Evolutionary conservation across 108 stramenopile species (phyloP), one percentile per base, ranked within the genome.

Genomic region (Bacterosira constricta): DNA sequence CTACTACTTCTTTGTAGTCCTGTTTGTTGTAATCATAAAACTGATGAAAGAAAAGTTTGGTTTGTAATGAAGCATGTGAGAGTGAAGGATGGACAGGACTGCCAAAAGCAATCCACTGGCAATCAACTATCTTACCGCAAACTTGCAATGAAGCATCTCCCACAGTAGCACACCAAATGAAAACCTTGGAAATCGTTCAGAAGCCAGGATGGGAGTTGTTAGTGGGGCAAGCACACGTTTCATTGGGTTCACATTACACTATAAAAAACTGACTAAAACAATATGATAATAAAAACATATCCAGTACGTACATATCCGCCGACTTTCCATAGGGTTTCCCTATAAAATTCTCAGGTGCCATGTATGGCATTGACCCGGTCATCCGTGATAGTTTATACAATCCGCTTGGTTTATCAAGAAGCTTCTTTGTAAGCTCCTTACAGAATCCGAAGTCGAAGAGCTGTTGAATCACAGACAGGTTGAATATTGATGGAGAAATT

Each of bases 391-490:
- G 61, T 13, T 80, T 80, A 54, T 80, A 80, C 36, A 62, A 36
- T 23, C 63, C 75, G 56, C 71, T 73, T 44, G 42, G 35, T 49
- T 71, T 63, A 34, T 71, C 75, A 29, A 31, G 29, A 7, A 71
- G 56, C 8, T 47, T 31, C 39, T 39, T 29, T 15, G 30, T 39
- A 15, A 81, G 75, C 35, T 81, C 80, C 46, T 77, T 81, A 36
- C 58, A 37, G 31, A 81, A 73, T 27, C 80, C 80, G 27, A 81
- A 71, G 51, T 81, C 80, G 50, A 81, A 81, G 8, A 81, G n/a
- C 72, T 77, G 12, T 58, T 8, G 8, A 45, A 18, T 47, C 17
- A n/a, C 23, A 23, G 46, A 6, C 18, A 50, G 23, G n/a, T n/a
- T n/a, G n/a, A n/a, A n/a, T n/a, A n/a, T n/a, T n/a, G n/a, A n/a